A percentile compares a stretch with the other conserved stretches of the same genome.
These are phyloP conservation scores for Zalaria sp. DNA, from an alignment of 2,329 filamentous ascomycete species.

Conservation along the genomic window DNA sequence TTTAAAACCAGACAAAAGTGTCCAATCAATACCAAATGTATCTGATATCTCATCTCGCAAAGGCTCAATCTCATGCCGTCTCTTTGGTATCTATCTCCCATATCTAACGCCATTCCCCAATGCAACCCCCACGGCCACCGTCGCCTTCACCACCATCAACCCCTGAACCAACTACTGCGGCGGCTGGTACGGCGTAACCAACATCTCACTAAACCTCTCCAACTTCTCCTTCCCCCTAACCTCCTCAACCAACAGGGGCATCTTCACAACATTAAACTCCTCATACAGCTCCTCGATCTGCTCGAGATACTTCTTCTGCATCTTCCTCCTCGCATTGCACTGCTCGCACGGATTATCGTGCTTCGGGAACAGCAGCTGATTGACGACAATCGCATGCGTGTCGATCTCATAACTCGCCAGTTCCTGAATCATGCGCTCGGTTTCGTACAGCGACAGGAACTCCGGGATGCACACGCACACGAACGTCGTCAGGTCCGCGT, in stretches of 20 bases:
- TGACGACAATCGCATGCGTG: conserved; percentile 94
- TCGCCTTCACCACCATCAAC: no score
- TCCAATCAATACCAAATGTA: no score
- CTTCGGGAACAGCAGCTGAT: conserved; percentile 90
- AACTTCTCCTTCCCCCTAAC: conserved; percentile 89
- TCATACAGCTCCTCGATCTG: conserved; percentile 98
- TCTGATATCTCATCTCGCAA: no score
- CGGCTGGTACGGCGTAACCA: conserved; percentile 61
- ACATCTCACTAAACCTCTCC: conserved; percentile 77
- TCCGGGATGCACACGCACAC: conserved; percentile 98
- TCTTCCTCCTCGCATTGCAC: conserved; percentile 86
- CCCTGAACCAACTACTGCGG: conserved; percentile 24
- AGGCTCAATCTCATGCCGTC: no score
- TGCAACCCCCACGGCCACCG: no score
- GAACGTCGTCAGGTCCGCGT: conserved; percentile 88
- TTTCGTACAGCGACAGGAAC: conserved; percentile 94
- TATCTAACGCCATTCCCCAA: no score
- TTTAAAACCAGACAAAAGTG: no score
- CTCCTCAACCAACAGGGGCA: conserved; percentile 91
- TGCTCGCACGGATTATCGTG: conserved; percentile 78
- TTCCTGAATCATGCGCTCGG: conserved; percentile 99
- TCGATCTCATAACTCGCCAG: conserved; percentile 86
- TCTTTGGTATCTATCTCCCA: no score
- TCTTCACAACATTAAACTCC: conserved; percentile 98
- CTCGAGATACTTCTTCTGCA: conserved; percentile 99